Base-by-base conservation (phyloP, 306 rosid genomes). In the Medicago ruthenica region DNA sequence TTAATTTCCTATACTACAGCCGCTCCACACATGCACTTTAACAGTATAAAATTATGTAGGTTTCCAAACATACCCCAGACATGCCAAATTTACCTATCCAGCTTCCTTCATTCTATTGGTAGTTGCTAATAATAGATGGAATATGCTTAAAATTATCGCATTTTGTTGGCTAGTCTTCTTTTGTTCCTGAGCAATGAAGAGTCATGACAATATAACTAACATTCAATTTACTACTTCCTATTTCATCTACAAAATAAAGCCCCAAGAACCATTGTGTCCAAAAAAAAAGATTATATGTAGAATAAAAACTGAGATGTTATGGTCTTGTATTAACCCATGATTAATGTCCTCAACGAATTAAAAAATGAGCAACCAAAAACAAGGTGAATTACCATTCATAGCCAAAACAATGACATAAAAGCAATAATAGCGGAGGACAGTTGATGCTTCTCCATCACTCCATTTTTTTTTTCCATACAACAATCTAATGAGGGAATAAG, bases 371-470 rank as follows among this genome's bases (percentile, higher is more conserved):
- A 73, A 72, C 41, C 45, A 48, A 27, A 16, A 72, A 41, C 20
- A 62, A 24, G 48, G 76, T 8, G 59, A 75, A 68, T 75, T 70
- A 93, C 98, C 98, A 80, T 95, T 92, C 96, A 95, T 92, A 34
- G 98, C 98, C 89, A 95, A 82, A 64, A 90, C 87, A 81, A 92
- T 87, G 75, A 95, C 82, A 85, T 87, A 95, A 64, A 92, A 69
- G 87, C 97, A 92, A 75, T 90, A 92, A 77, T 85, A 95, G 73
- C 80, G 88, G 73, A 95, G 97, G 79, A 91, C 93, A 67, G 83
- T 86, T 73, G 97, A 79, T 63, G 98, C 97, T 85, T 95, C 98
- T 67, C 97, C 96, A 62, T 95, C 96, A 84, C 98, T 95, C 97
- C 97, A 95, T 81, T 90, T 90, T 82, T n/a, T n/a, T n/a, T 67